Base-by-base conservation (phyloP, 2,329 filamentous ascomycete genomes). In the Westerdykella ornata region DNA sequence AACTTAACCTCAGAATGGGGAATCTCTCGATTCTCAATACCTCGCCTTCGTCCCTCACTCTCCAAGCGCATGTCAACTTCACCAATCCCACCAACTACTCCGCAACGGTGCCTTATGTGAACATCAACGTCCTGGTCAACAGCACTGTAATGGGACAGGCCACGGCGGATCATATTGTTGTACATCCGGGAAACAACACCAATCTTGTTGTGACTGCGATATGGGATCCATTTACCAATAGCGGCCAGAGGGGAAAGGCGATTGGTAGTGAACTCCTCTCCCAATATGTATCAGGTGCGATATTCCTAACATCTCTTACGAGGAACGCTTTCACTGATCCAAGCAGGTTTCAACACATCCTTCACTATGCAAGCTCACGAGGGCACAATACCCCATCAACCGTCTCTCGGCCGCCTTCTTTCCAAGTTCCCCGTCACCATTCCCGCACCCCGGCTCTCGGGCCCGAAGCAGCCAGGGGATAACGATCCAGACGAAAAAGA, bases 71-170 rank as follows among this genome's bases (percentile, higher is more conserved):
- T 30, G 74, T 94, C 56, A 94, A 92, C 59, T 75, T 95, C 45
- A 94, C 86, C 3, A 98, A 98, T 57, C 89, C 90, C 1, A 94
- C 89, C 0, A 76, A 82, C 3, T 96, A 97, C 63, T 82, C 85
- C 4, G 89, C 88, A 3, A 73, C 72, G 2, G 73, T 97, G n/a
- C 90, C 90, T 1, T 90, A 81, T 47, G 68, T 87, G 48, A 88
- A 84, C 59, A 75, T 94, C 33, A 79, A 88, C 47, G 68, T 97
- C 32, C 63, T 85, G 20, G 81, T 80, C 54, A 89, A 94, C 54
- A 80, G 75, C 9, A 82, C 82, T 0, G 62, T 84, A 6, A 71
- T 98, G 26, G 92, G 85, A 22, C 84, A 90, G 60, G 82, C 85
- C 11, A 83, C 76, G 0, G 78, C 81, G 2, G 71, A 73, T 41